phyloP scores from a whole-genome alignment of 306 rosid species.

The Glycine latifolia region DNA sequence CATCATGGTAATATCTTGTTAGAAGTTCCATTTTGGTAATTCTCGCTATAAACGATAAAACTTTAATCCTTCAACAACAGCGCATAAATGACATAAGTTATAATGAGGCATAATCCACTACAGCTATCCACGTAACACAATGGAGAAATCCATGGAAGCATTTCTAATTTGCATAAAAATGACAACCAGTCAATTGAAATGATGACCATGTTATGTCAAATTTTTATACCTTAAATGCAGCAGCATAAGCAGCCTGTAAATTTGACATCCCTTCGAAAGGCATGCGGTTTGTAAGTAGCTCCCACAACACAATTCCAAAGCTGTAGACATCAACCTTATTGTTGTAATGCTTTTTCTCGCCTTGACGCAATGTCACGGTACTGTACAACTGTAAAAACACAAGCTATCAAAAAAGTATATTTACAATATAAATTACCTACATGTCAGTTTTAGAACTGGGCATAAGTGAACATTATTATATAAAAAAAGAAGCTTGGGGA shows the following conservation, averaged over 20 bases:
- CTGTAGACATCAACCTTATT: conserved; percentile 90
- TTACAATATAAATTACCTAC: not conserved
- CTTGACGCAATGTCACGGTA: conserved; percentile 87
- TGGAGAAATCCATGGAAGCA: not conserved
- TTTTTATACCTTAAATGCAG: conserved; percentile 79
- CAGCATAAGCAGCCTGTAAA: conserved; percentile 92
- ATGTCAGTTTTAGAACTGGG: not conserved
- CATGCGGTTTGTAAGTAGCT: conserved; percentile 83
- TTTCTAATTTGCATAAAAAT: conserved; percentile 13
- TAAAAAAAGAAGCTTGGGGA: not conserved
- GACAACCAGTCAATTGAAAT: not conserved
- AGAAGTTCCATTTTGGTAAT: not conserved
- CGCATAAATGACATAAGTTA: not conserved
- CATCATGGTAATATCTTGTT: not conserved
- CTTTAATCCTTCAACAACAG: not conserved
- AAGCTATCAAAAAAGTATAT: not conserved
- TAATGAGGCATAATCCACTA: not conserved
- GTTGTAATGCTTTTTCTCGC: conserved; percentile 92
- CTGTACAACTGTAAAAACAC: conserved; percentile 70
- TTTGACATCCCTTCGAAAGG: conserved; percentile 96
- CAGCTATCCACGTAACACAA: not conserved
- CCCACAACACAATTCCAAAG: conserved; percentile 92
- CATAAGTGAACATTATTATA: not conserved
- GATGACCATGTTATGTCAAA: not conserved
- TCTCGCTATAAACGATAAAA: not conserved